Base-by-base conservation (phyloP, 139 green algal species). In the Coelastrella sp. region DNA sequence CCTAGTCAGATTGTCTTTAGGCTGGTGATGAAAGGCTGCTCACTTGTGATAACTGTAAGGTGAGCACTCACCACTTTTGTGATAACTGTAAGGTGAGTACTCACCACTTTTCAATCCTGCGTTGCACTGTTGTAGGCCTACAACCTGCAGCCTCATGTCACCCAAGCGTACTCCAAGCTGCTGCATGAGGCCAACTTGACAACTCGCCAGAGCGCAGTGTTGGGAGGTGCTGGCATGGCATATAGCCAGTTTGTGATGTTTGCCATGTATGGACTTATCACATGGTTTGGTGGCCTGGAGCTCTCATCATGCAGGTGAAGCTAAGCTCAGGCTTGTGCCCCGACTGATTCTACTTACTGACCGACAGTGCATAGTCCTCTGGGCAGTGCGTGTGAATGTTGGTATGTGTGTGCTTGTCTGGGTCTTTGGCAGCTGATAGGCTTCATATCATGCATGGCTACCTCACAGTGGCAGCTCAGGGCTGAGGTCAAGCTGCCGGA, bases 251-350 rank as follows among this genome's bases (percentile, higher is more conserved):
- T 95, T 83, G 73, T 92, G 47, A 94, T 96, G 86, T 97, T 95
- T 75, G 91, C 74, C 20, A 91, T 92, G 73, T 93, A 92, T 65
- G 87, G 76, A 22, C 80, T 94, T 23, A 84, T 96, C 82, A 90
- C 94, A 19, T 96, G 95, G 73, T 98, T 97, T 90, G 94, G 89
- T 56, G 94, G 95, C n/a, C 95, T 97, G 86, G 94, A 96, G 6
- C 73, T 99, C 20, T 85, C 92, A 17, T 95, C 95, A 65, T 97
- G 95, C 71, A 88, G 83, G 83, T 88, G 65, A 54, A 59, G 77
- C 1, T 7, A 23, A 11, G 17, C 71, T 77, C 6, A n/a, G 19
- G 71, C 17, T 77, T 77, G 71, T 10, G 16, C 32, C 1, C 0
- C 32, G 32, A 47, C 32, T 47, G 32, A 1, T 47, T 47, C 32